Conservation (phyloP, 805 yeast genomes). For the Phaffomyces opuntiae region DNA sequence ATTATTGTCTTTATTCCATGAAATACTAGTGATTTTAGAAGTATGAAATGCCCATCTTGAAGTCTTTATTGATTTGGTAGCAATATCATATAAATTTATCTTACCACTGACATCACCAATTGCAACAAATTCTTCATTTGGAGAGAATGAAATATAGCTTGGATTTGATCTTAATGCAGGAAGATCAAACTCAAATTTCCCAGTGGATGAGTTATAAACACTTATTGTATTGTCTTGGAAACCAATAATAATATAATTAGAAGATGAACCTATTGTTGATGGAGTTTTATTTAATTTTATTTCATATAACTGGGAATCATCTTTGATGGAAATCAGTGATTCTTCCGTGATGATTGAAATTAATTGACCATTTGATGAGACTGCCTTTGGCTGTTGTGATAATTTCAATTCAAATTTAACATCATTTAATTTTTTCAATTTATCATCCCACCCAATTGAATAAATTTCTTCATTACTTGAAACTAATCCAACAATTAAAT, state of each 20-base stretch:
- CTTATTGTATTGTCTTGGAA: conserved; percentile 32
- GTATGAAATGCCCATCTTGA: conserved; percentile 96
- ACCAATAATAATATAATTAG: conserved; percentile 42
- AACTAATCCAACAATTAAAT: conserved; percentile 53
- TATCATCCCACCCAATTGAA: conserved; percentile 90
- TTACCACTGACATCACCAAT: conserved; percentile 87
- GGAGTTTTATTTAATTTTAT: conserved; percentile 32
- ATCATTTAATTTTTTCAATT: conserved; percentile 36
- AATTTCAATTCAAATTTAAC: conserved; percentile 25
- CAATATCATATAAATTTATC: conserved; percentile 58
- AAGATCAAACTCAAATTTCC: conserved; percentile 23
- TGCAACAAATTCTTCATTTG: conserved; percentile 61
- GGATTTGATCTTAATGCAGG: conserved; percentile 55
- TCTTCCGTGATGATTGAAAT: conserved; percentile 36
- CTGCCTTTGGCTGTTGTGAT: conserved; percentile 44
- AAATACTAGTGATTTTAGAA: conserved; percentile 65
- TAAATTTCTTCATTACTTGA: conserved; percentile 28
- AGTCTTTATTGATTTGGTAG: conserved; percentile 53
- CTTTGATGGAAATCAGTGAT: conserved; percentile 25
- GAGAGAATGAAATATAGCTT: conserved; percentile 60
- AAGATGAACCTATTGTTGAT: conserved; percentile 38
- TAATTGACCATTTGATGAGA: conserved; percentile 30
- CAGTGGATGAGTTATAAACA: conserved; percentile 30
- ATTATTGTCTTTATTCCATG: conserved; percentile 74
- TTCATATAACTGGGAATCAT: conserved; percentile 25